Conservation (phyloP, 129 eudicot genomes). For the Chrysanthemum lavandulifolium region DNA sequence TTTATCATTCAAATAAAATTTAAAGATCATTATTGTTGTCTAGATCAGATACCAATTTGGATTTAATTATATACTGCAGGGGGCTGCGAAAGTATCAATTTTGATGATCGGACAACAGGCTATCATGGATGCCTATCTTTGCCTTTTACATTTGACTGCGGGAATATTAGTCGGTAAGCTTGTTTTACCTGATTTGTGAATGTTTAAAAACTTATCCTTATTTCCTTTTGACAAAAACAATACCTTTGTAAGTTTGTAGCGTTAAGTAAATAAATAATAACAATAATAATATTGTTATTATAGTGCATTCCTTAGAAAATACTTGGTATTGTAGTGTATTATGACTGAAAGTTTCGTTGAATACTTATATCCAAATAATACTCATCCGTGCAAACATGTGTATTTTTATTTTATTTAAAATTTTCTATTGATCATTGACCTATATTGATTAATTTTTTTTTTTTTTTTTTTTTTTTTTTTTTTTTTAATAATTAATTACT, state of each 20-base stretch:
- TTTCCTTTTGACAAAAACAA: not conserved
- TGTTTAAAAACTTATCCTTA: not conserved
- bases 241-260: not conserved
- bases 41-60: constrained; percentile 9
- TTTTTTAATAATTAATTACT: too few relatives aligned
- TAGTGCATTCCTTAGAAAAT: too few relatives aligned
- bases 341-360: too few relatives aligned
- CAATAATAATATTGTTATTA: too few relatives aligned
- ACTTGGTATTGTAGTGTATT: too few relatives aligned
- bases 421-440: too few relatives aligned
- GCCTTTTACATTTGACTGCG: constrained; percentile 95
- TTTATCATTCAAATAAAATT: not conserved
- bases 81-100: constrained; percentile 97
- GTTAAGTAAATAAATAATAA: too few relatives aligned
- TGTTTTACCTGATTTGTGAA: constrained; percentile 3
- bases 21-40: constrained; percentile 11
- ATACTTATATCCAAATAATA: too few relatives aligned
- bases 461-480: too few relatives aligned
- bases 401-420: too few relatives aligned
- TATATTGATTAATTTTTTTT: too few relatives aligned
- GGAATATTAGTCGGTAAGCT: constrained; percentile 92
- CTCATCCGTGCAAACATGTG: too few relatives aligned
- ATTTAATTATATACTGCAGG: constrained; percentile 43
- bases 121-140: constrained; percentile 98
- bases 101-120: constrained; percentile 96